A percentile compares a stretch with the other conserved stretches of the same genome.
These are phyloP conservation scores for Stephanodiscus minutulus DNA, from an alignment of 108 stramenopile genomes.

Conservation along the genomic window DNA sequence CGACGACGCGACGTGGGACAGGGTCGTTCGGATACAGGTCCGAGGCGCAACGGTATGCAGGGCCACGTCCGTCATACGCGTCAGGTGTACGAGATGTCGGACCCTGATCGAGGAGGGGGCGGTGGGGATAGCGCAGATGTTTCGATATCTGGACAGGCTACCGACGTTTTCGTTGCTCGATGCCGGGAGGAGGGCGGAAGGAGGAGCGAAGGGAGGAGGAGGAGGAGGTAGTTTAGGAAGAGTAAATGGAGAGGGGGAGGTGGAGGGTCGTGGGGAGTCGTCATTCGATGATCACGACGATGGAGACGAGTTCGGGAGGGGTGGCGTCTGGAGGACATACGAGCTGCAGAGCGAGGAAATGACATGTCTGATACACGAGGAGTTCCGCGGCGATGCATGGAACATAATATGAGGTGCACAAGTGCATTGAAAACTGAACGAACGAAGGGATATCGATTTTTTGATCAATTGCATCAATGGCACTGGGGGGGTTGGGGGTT, in stretches of 20 bases:
- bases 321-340: constrained; percentile 58
- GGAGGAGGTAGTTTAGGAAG: too few relatives aligned
- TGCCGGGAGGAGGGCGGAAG: constrained; percentile 54
- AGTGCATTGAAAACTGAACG: too few relatives aligned
- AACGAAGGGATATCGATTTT: too few relatives aligned
- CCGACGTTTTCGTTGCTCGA: constrained; percentile 71
- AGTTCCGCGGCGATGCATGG: constrained; percentile 59
- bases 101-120: constrained; percentile 67
- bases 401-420: too few relatives aligned
- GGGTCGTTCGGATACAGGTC: constrained; percentile 52
- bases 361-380: constrained; percentile 58
- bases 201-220: neutral
- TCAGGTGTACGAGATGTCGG: constrained; percentile 52
- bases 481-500: too few relatives aligned
- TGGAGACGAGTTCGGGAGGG: constrained; percentile 1
- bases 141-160: constrained; percentile 74
- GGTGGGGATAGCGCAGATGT: constrained; percentile 81
- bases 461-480: too few relatives aligned
- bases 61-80: constrained; percentile 66
- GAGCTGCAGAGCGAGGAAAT: constrained; percentile 53
- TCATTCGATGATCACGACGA: neutral
- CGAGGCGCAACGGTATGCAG: constrained; percentile 59
- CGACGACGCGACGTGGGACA: constrained; percentile 55
- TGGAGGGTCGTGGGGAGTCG: neutral
- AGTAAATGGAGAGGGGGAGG: neutral